These are phyloP conservation scores for Helianthus annuus DNA, from an alignment of 129 eudicot species.

Conservation along the genomic window HanXRQr2.0-SUNRISE NC_035440.2:87516795-87517294, in stretches of 20 bases:
- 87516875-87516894: conserved; percentile 75
- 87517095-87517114: conserved; percentile 92
- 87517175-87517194: conserved; percentile 84
- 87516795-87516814: conserved; percentile 43
- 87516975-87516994: not conserved
- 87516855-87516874: conserved; percentile 63
- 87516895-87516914: conserved; percentile 72
- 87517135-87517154: conserved; percentile 89
- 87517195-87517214: conserved; percentile 95
- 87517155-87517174: conserved; percentile 97
- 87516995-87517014: not conserved
- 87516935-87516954: conserved; percentile 60
- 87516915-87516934: conserved; percentile 68
- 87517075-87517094: conserved; percentile 82
- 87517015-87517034: not conserved
- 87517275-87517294: conserved; percentile 97
- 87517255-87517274: conserved; percentile 92
- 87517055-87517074: conserved; percentile 79
- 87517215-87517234: conserved; percentile 95
- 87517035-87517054: conserved; percentile 88
- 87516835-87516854: conserved; percentile 53
- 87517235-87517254: conserved; percentile 85
- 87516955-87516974: not conserved
- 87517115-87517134: conserved; percentile 89
- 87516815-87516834: conserved; percentile 65